A percentile compares a stretch with the other conserved stretches of the same genome.
These are phyloP conservation scores for Omphalea diandra DNA, from an alignment of 441 rosid genomes.

Conservation along the genomic window DNA sequence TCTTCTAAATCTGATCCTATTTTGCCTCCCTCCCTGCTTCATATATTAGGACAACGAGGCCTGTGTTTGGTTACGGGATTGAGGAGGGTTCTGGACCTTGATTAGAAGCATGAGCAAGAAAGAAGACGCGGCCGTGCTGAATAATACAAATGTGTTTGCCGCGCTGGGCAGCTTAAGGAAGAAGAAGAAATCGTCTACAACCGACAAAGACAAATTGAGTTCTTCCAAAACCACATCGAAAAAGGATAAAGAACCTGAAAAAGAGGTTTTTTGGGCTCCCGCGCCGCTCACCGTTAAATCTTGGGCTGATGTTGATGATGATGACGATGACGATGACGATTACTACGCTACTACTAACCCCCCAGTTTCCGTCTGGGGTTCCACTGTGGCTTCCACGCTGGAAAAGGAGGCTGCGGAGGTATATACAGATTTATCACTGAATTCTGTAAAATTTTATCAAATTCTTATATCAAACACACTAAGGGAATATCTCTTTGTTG, in stretches of 20 bases:
- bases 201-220: slow-evolving; percentile 34
- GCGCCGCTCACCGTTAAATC: slow-evolving; percentile 58
- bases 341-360: slow-evolving; percentile 73
- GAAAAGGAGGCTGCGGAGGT: slow-evolving; percentile 54
- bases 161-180: slow-evolving; percentile 75
- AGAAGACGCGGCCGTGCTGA: slow-evolving; percentile 59
- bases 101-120: slow-evolving; percentile 20
- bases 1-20: no score
- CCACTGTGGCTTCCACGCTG: slow-evolving; percentile 25
- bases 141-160: slow-evolving; percentile 72
- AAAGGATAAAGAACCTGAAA: slow-evolving; percentile 38
- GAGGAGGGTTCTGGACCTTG: neutral
- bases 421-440: no score
- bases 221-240: slow-evolving; percentile 29
- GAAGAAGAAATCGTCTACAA: slow-evolving; percentile 60
- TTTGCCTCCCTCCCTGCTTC: no score
- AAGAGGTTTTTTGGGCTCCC: slow-evolving; percentile 69
- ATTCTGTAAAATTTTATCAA: no score
- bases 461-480: no score
- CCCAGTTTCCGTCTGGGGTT: slow-evolving; percentile 45
- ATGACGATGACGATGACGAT: slow-evolving; percentile 83
- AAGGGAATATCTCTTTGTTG: no score
- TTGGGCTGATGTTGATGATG: slow-evolving; percentile 84
- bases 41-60: no score
- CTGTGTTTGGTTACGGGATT: slow-evolving; percentile 9